Evolutionary conservation across 2,329 filamentous ascomycete genomes (phyloP).

Genomic region (Rasamsonia emersonii): DNA sequence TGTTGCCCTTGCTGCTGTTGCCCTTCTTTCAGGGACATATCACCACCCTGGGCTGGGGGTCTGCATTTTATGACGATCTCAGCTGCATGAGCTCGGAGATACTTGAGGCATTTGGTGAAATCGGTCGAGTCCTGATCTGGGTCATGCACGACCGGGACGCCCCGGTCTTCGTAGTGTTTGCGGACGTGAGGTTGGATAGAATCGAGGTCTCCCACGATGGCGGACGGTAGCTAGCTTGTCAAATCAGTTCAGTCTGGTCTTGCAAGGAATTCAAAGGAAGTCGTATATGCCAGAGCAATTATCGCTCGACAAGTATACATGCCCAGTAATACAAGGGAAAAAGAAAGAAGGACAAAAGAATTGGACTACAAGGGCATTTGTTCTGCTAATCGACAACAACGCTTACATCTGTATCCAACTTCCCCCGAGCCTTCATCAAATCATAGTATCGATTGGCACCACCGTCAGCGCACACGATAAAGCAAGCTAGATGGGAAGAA

Average conservation of each 20-base stretch:
- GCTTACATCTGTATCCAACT: slow-evolving; percentile 25
- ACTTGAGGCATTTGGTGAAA: slow-evolving; percentile 71
- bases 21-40: slow-evolving; percentile 7
- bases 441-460: slow-evolving; percentile 71
- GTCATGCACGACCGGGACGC: slow-evolving; percentile 58
- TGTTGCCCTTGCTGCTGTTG: slow-evolving; percentile 6
- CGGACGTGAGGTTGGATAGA: slow-evolving; percentile 59
- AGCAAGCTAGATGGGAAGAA: slow-evolving; percentile 42
- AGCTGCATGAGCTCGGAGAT: slow-evolving; percentile 38
- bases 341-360: slow-evolving; percentile 3
- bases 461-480: slow-evolving; percentile 78
- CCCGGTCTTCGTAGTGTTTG: slow-evolving; percentile 55
- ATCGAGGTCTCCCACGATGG: slow-evolving; percentile 86
- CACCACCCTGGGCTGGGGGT: slow-evolving; percentile 5
- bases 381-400: too few relatives aligned
- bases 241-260: too few relatives aligned
- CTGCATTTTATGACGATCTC: slow-evolving; percentile 15
- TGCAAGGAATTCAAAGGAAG: too few relatives aligned
- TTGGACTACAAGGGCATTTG: too few relatives aligned
- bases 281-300: too few relatives aligned
- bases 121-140: slow-evolving; percentile 84
- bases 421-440: slow-evolving; percentile 29
- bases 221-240: slow-evolving; percentile 47
- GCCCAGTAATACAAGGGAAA: slow-evolving; percentile 6
- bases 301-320: slow-evolving; percentile 10